Evolutionary conservation across 176 grass and related monocot genomes (phyloP), one percentile per base, ranked within the genome.

Genomic region (Phragmites australis): DNA sequence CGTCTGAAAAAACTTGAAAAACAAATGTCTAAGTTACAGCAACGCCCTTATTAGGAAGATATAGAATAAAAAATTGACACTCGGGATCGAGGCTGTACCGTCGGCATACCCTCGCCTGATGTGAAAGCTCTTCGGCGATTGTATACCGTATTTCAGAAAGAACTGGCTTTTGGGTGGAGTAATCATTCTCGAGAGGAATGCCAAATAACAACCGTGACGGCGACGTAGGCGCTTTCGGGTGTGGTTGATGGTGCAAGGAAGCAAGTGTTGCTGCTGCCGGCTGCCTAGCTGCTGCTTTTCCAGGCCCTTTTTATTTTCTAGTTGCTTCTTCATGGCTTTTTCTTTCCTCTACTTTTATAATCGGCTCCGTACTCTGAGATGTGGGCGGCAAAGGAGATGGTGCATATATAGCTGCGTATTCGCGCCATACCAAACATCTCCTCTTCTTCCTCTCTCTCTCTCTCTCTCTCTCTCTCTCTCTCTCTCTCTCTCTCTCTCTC

Each of bases 331-430:
- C 30, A 49, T 27, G 81, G 46, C 23, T 29, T 55, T 9, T 29
- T 17, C 15, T 16, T 3, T 8, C 10, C 34, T 6, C 30, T 22
- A 18, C 65, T 31, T 79, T 78, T 68, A 31, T 19, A 74, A 14
- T 34, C 65, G 65, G 53, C 83, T 52, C 75, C 51, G 8, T 16
- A 10, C 43, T 9, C 30, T n/a, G 51, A 1, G 80, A 51, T 21
- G 74, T 62, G 45, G 31, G 23, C 11, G 42, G 45, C 42, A 48
- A 9, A 40, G 21, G 45, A 39, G 46, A 44, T 32, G 65, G 57
- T 25, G 83, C 46, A 4, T 86, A 72, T 86, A 79, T 85, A 85
- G 56, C 76, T 16, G 49, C 47, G 7, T 18, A 54, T 79, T 25
- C 65, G 44, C 55, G 39, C 83, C 83, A 40, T 65, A 32, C 1